Evolutionary conservation across 2,329 filamentous ascomycete species (phyloP), one percentile per base, ranked within the genome.

Genomic region (Sclerotinia sclerotiorum): DNA sequence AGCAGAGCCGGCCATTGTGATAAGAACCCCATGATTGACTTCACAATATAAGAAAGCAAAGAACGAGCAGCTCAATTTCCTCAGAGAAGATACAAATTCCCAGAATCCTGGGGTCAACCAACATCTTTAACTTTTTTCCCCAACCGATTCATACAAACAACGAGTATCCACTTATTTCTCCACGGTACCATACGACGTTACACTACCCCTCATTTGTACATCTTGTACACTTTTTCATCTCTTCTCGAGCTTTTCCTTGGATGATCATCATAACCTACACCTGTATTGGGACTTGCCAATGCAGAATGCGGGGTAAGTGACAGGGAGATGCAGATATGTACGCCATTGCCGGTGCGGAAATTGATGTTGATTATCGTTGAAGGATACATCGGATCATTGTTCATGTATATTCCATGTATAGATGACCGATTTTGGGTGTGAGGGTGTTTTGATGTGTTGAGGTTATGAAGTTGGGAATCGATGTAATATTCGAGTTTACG

Each of bases 151-250:
- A 5, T 42, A 29, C 5, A 10, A 29, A 44, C 32, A 19, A 24
- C 8, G 5, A 7, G 32, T 44, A 15, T 57, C 51, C 51, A 65
- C 63, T 57, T 32, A 46, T 48, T 32, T 19, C n/a, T 57, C 42
- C 63, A 57, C 24, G 39, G 35, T 24, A 17, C 39, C 63, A 66
- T 66, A 39, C 64, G 64, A 66, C 52, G 64, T 51, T 58, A 49
- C 64, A 60, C 39, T 60, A 46, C 54, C 64, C 64, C 64, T 66
- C 64, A 42, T 21, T 8, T 42, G 44, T 66, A 49, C 44, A 51
- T 49, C 42, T 21, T 42, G 44, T 66, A 49, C 29, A 51, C 39
- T 29, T 27, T 48, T 27, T 27, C 29, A 13, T 35, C 15, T 58
- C 19, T 27, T 27, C 32, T 58, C n/a, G 8, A 19, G 10, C 8